These are phyloP conservation scores for Leccinum ochraceum DNA, from an alignment of 768 basidiomycete species.

Conservation along the genomic window DNA sequence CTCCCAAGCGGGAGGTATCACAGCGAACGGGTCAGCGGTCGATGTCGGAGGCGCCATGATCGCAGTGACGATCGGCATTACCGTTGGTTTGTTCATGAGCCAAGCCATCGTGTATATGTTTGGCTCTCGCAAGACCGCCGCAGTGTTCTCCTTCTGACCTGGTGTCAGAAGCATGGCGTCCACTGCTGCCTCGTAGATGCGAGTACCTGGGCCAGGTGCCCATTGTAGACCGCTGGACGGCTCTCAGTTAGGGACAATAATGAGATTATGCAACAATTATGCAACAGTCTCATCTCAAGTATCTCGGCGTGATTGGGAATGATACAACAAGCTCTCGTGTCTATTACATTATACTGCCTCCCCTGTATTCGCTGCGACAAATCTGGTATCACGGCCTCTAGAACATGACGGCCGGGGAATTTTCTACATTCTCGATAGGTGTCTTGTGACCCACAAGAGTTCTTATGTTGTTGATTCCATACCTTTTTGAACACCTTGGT, in stretches of 20 bases:
- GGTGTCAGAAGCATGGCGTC: neutral
- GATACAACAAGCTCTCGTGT: constrained; percentile 7
- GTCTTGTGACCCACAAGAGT: constrained; percentile 98
- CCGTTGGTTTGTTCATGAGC: constrained; percentile 86
- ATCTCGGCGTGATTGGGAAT: neutral
- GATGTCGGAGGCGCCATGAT: constrained; percentile 89
- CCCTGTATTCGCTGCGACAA: neutral
- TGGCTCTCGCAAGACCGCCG: constrained; percentile 79
- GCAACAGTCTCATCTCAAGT: neutral
- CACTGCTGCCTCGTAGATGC: constrained; percentile 4
- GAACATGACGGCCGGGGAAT: constrained; percentile 88
- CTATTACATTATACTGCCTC: constrained; percentile 4
- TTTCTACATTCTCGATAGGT: constrained; percentile 85
- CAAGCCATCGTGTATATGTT: constrained; percentile 87
- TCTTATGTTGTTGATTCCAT: constrained; percentile 96
- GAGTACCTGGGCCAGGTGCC: neutral
- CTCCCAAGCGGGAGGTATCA: constrained; percentile 84
- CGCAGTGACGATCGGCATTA: constrained; percentile 88
- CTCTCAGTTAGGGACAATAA: neutral
- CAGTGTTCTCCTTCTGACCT: constrained; percentile 76
- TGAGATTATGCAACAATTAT: neutral
- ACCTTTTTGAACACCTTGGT: constrained; percentile 46
- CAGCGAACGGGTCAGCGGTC: constrained; percentile 77
- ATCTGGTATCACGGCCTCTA: constrained; percentile 38
- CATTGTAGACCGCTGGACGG: constrained; percentile 10